Evolutionary conservation across 768 basidiomycete species (phyloP), one percentile per base, ranked within the genome.

Genomic region (Leccinum fibrillosum): DNA sequence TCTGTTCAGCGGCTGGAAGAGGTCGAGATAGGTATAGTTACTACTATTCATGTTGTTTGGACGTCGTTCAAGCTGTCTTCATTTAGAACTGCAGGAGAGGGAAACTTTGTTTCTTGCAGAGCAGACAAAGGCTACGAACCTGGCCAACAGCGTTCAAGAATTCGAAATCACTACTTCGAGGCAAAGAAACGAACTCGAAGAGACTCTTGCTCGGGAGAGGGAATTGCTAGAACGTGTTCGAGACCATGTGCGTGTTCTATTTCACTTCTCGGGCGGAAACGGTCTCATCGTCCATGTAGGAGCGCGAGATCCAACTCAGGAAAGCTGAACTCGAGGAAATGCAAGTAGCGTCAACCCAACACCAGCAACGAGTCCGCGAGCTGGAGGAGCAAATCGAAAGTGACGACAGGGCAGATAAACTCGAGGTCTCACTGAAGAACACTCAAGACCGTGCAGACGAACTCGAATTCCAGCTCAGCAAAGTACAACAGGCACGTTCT

Each of bases 381-480:
- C 72, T 94, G 32, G 85, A 90, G 65, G 91, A 92, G 60, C 88
- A 90, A 62, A 86, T 94, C 21, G 85, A 92, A 70, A 86, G 82
- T 59, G 91, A 94, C 67, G 90, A 93, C 71, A 86, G 89, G 44
- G 85, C 86, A 15, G 91, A 92, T 61, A 80, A 80, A 45, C 73
- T 92, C 25, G 90, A 92, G 68, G 74, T 75, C 48, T 87, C 87
- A 8, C 74, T 94, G 49, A 86, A 86, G 67, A 86, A 91, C 65
- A 86, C 86, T 25, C 89, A 91, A 65, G 85, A 93, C 65, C 86
- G 87, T 55, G 88, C 88, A 5, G 90, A 90, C 58, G 90, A 92
- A 66, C 80, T 93, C 9, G 91, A 92, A 64, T 89, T 91, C 65
- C 89, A 89, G 66, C 75, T 94, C 19, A 85, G 86, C 12, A 90